Evolutionary conservation across 2,329 filamentous ascomycete species (phyloP).

Genomic region (Xylaria digitata): DNA sequence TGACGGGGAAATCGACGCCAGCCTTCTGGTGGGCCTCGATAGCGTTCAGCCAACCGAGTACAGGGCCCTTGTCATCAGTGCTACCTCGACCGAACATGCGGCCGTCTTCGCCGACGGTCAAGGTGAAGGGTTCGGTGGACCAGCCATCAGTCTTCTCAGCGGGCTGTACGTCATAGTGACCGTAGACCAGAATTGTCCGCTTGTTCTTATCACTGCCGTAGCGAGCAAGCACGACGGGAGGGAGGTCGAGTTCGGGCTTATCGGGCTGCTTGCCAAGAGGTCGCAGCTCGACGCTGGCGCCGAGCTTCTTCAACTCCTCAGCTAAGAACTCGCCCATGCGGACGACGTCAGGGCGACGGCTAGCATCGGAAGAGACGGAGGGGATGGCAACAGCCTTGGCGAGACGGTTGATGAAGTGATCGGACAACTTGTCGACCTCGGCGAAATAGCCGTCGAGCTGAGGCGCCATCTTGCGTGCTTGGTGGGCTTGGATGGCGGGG

Average conservation of each 20-base stretch:
- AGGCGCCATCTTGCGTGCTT: conserved; percentile 84
- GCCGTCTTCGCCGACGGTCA: conserved; percentile 87
- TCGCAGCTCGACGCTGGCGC: conserved; percentile 87
- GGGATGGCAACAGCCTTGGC: conserved; percentile 95
- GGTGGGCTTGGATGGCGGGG: conserved; percentile 65
- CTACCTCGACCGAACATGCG: conserved; percentile 96
- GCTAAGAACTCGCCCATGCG: conserved; percentile 96
- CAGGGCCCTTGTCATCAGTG: conserved; percentile 98
- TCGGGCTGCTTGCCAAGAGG: conserved; percentile 91
- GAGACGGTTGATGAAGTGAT: conserved; percentile 88
- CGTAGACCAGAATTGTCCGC: conserved; percentile 95
- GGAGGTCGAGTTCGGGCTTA: conserved; percentile 89
- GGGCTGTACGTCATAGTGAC: conserved; percentile 98
- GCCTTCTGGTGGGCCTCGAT: conserved; percentile 98
- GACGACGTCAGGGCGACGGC: conserved; percentile 89
- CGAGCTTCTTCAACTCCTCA: conserved; percentile 82
- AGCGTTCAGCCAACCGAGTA: conserved; percentile 96
- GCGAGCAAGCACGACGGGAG: conserved; percentile 89
- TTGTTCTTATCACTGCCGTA: conserved; percentile 94
- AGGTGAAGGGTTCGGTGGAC: conserved; percentile 92
- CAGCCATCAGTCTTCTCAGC: conserved; percentile 94
- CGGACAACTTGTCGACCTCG: conserved; percentile 84
- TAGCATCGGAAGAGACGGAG: conserved; percentile 90
- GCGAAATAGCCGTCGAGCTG: conserved; percentile 93
- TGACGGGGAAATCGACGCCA: conserved; percentile 93